phyloP scores from a whole-genome alignment of 1,284 basidiomycete genomes.

The Ganoderma leucocontextum region DNA sequence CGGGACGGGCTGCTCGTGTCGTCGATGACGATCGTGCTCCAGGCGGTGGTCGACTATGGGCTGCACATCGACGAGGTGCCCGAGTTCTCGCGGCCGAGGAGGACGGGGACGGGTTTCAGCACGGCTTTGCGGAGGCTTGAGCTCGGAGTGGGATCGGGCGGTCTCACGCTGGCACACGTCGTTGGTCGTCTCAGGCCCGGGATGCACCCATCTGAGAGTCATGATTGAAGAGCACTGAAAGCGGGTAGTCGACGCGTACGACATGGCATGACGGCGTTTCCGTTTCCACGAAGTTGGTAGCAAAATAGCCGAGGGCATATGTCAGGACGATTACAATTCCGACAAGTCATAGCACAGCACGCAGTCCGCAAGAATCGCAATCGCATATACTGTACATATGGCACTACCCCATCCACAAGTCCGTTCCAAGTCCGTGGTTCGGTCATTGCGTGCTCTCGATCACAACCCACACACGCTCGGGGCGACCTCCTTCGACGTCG shows the following conservation, averaged over 20 bases:
- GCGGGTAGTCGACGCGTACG: background rate
- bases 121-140: slow-evolving; percentile 2
- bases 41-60: slow-evolving; percentile 1
- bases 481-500: slow-evolving; percentile 45
- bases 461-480: slow-evolving; percentile 49
- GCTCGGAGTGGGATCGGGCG: background rate
- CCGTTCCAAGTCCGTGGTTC: background rate
- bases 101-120: background rate
- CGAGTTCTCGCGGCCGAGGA: background rate
- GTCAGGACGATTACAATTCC: slow-evolving; percentile 33
- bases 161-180: background rate
- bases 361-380: background rate
- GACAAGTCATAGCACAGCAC: background rate
- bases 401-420: background rate
- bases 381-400: background rate
- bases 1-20: background rate
- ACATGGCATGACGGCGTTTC: background rate
- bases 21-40: slow-evolving; percentile 5
- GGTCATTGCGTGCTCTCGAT: background rate
- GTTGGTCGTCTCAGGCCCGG: background rate
- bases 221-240: background rate
- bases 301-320: slow-evolving; percentile 38
- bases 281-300: background rate
- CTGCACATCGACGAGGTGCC: slow-evolving; percentile 5
- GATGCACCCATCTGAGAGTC: background rate